These are phyloP conservation scores for Agrocybe praecox DNA, from an alignment of 768 basidiomycete species.

Conservation along the genomic window DNA sequence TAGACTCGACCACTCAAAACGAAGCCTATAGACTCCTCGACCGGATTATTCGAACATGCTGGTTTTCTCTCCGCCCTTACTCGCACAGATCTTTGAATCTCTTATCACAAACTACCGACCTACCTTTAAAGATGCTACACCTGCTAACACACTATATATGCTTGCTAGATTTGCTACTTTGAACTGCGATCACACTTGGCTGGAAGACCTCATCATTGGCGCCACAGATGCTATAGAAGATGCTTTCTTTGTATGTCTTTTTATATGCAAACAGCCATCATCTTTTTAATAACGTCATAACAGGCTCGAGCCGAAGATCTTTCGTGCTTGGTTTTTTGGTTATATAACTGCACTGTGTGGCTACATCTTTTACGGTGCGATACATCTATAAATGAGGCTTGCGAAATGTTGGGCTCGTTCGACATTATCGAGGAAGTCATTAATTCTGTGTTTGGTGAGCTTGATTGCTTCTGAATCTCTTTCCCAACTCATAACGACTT, in stretches of 20 bases:
- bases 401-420: slow-evolving; percentile 83
- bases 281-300: slow-evolving; percentile 8
- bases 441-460: slow-evolving; percentile 89
- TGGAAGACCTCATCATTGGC: slow-evolving; percentile 90
- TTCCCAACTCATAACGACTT: slow-evolving; percentile 6
- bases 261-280: slow-evolving; percentile 5
- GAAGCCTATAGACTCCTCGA: slow-evolving; percentile 59
- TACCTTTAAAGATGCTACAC: slow-evolving; percentile 73
- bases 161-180: slow-evolving; percentile 91
- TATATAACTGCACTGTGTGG: slow-evolving; percentile 90
- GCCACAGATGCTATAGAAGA: slow-evolving; percentile 93
- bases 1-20: slow-evolving; percentile 16
- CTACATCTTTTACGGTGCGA: slow-evolving; percentile 91
- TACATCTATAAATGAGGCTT: slow-evolving; percentile 73
- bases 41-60: slow-evolving; percentile 87
- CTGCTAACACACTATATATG: slow-evolving; percentile 91
- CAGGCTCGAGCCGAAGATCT: slow-evolving; percentile 86
- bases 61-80: slow-evolving; percentile 81
- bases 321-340: slow-evolving; percentile 89
- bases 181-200: slow-evolving; percentile 88
- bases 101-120: slow-evolving; percentile 79
- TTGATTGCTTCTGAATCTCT: not conserved
- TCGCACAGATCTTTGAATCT: slow-evolving; percentile 80
- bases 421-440: slow-evolving; percentile 89
- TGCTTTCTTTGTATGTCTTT: slow-evolving; percentile 81